These are phyloP conservation scores for Aspergillus floridensis DNA, from an alignment of 2,329 filamentous ascomycete species.

Conservation along the genomic window DNA sequence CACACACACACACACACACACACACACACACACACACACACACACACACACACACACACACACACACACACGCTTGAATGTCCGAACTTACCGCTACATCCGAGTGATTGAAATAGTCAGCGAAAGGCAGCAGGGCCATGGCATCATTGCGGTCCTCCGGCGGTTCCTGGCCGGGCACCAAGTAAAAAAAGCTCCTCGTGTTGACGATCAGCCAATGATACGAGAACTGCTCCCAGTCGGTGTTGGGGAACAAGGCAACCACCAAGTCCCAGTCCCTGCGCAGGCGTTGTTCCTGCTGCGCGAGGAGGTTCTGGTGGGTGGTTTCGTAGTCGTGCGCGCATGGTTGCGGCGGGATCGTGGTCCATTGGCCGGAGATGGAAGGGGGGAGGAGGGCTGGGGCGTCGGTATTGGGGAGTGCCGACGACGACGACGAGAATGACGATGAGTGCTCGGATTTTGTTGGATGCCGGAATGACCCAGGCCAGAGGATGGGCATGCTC, in stretches of 20 bases:
- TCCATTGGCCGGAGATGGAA: constrained; percentile 40
- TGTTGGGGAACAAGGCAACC: constrained; percentile 43
- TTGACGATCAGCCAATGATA: constrained; percentile 63
- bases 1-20: no score
- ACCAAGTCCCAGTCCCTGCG: constrained; percentile 51
- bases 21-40: no score
- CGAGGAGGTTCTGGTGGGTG: constrained; percentile 36
- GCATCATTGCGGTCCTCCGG: constrained; percentile 44
- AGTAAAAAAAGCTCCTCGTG: constrained; percentile 60
- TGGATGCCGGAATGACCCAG: constrained; percentile 37
- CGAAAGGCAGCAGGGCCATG: constrained; percentile 47
- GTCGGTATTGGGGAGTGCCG: background rate
- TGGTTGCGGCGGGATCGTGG: constrained; percentile 22
- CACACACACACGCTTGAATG: background rate
- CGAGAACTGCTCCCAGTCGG: constrained; percentile 45
- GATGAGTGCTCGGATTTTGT: constrained; percentile 26
- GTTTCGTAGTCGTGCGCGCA: constrained; percentile 30
- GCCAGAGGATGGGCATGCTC: constrained; percentile 59
- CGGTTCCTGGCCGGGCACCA: constrained; percentile 39
- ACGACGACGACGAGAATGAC: background rate
- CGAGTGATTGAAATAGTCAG: constrained; percentile 49
- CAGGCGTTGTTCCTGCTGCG: constrained; percentile 56
- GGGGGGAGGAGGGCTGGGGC: constrained; percentile 30
- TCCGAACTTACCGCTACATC: constrained; percentile 35
- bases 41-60: background rate